Base-by-base conservation (phyloP, 768 basidiomycete genomes). In the Krasilnikovozyma curviuscula region DNA sequence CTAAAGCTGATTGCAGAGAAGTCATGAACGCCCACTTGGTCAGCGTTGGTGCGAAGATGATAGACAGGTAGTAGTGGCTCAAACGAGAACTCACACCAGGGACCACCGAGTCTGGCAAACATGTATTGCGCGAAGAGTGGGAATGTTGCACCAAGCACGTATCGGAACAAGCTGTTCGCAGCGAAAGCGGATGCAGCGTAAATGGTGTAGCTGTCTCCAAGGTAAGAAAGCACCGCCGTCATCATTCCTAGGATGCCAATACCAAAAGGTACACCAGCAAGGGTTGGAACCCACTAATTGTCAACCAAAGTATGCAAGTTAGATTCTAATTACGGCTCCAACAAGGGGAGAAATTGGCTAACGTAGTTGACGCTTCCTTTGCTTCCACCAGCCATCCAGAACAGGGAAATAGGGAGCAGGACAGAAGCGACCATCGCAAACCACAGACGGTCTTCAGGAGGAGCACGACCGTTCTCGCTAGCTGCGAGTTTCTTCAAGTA, bases 161-260 rank as follows among this genome's bases (percentile, higher is more conserved):
- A 45, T 10, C 44, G 44, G 31, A 45, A 7, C 13, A 45, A 24
- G n/a, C 19, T 23, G 33, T 45, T 45, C 32, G 14, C 44, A 19
- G 44, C 44, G 28, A 45, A 45, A 21, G 37, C 44, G 4, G 31
- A 34, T 14, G 44, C 44, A n/a, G 31, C 19, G 32, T 45, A 45
- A 34, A 45, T 45, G 18, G 44, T 45, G 30, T 45, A 45, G 5
- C 32, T 45, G 33, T 45, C 44, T 21, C 19, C 5, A 28, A 41
- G 40, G 24, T 21, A 41, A 5, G 19, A 3, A n/a, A 37, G 18
- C 35, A 37, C 35, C 18, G 35, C 24, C 18, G 35, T 37, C 35
- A 37, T 37, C 35, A 37, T 37, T 37, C 35, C 35, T 37, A 37
- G 18, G 35, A 37, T 37, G 18, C 35, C 35, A 37, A 37, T 37